A percentile compares a stretch with the other conserved stretches of the same genome.
These are phyloP conservation scores for Trichosporon sp. DNA, from an alignment of 1,284 basidiomycete species.

Conservation along the genomic window DNA sequence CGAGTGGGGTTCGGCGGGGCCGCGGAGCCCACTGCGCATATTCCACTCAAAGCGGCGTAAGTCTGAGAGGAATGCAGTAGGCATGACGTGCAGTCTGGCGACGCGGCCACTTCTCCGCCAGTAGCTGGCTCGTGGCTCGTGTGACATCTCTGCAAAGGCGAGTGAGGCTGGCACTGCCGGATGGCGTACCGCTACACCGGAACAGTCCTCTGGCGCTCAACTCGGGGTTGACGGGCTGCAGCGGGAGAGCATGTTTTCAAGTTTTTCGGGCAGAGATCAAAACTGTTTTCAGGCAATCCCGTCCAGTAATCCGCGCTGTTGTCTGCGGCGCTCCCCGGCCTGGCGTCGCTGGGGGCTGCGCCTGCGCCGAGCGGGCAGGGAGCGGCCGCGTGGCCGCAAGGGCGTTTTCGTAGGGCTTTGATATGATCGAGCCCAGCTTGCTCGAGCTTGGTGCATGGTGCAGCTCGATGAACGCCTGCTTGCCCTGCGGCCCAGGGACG, in stretches of 20 bases:
- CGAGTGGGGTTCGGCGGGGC: no score
- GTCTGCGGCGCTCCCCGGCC: no score
- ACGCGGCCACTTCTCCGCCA: background rate
- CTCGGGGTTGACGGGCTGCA: no score
- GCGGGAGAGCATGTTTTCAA: background rate
- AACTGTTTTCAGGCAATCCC: background rate
- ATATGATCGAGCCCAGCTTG: background rate
- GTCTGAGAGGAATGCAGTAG: background rate
- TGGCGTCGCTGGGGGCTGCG: no score
- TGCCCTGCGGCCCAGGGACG: background rate
- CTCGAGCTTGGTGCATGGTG: background rate
- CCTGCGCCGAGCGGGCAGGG: no score
- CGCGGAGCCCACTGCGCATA: no score
- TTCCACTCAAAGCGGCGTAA: no score
- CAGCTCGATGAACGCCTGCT: background rate
- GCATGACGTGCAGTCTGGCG: background rate
- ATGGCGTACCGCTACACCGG: background rate
- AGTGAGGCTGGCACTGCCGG: background rate
- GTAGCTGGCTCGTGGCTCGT: background rate
- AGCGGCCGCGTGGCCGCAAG: background rate
- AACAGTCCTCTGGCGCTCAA: background rate
- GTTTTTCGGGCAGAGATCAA: background rate
- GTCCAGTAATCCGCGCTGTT: no score
- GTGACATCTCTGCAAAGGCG: background rate
- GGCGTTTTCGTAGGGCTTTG: no score